These are phyloP conservation scores for sorghum (Sorghum bicolor) DNA, from an alignment of 176 grass and related monocot genomes.

Conservation along the genomic window Sorghum_bicolor_NCBIv3 NC_012879.2:5884501-5885000, in stretches of 20 bases:
- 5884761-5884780: background rate
- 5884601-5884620: background rate
- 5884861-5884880: no score
- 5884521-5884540: no score
- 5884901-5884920: no score
- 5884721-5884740: no score
- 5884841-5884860: no score
- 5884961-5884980: no score
- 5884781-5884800: background rate
- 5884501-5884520: no score
- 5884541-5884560: no score
- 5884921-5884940: background rate
- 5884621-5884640: no score
- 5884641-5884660: background rate
- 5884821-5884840: background rate
- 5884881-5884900: no score
- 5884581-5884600: background rate
- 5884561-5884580: no score
- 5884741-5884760: background rate
- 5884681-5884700: background rate
- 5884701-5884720: background rate
- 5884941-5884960: background rate
- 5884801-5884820: background rate
- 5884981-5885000: no score
- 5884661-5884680: background rate